Evolutionary conservation across 2,329 filamentous ascomycete species (phyloP).

Genomic region (Cordyceps farinosa): DNA sequence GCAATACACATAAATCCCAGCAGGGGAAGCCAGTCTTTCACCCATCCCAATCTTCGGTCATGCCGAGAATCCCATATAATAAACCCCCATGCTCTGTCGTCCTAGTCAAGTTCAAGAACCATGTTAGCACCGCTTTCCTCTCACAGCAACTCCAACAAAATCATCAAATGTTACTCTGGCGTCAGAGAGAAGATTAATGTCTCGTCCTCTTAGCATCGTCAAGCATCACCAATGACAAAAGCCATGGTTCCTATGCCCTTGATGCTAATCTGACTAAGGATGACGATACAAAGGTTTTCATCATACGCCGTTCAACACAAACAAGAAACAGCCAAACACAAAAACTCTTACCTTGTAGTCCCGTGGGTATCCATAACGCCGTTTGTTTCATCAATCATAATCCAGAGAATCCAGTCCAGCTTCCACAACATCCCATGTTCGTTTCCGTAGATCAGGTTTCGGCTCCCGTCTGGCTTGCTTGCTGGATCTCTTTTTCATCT

Average conservation of each 20-base stretch:
- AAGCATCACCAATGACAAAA: slow-evolving; percentile 29
- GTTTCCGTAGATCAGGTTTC: slow-evolving; percentile 61
- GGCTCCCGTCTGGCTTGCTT: slow-evolving; percentile 40
- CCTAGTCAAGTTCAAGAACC: background rate
- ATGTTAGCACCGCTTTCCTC: background rate
- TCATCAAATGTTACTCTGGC: background rate
- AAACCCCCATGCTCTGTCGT: background rate
- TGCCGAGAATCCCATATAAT: background rate
- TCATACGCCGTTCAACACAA: slow-evolving; percentile 50
- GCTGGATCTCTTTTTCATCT: slow-evolving; percentile 36
- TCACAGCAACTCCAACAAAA: background rate
- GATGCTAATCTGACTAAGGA: slow-evolving; percentile 78
- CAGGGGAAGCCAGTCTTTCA: background rate
- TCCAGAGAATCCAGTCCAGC: slow-evolving; percentile 56
- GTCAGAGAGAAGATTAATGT: slow-evolving; percentile 56
- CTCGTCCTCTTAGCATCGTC: slow-evolving; percentile 43
- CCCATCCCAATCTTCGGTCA: background rate
- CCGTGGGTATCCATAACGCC: slow-evolving; percentile 24
- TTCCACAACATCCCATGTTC: slow-evolving; percentile 65
- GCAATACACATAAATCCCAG: background rate
- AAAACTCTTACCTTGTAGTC: slow-evolving; percentile 11
- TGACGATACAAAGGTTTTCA: slow-evolving; percentile 89
- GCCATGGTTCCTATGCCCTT: slow-evolving; percentile 32
- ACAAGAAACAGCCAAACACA: slow-evolving; percentile 2
- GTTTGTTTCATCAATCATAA: slow-evolving; percentile 63